phyloP scores from a whole-genome alignment of 345 rosid species.

The Psidium friedrichsthalianum region DNA sequence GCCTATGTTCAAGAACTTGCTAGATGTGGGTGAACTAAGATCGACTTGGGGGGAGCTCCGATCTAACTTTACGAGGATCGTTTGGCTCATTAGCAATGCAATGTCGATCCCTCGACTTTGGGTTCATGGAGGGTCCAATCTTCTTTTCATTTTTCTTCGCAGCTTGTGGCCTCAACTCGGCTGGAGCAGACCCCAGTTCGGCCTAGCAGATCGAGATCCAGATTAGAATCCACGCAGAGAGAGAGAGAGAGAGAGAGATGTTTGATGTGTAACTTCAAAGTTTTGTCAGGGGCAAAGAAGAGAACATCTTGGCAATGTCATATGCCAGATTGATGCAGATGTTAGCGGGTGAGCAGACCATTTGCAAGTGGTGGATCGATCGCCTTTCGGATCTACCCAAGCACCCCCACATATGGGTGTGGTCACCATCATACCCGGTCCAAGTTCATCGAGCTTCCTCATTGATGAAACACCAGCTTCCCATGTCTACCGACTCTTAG shows the following conservation, averaged over 20 bases:
- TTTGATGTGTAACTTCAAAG: neutral
- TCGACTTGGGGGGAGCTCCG: too few relatives aligned
- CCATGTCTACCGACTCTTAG: neutral
- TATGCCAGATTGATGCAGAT: neutral
- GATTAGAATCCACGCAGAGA: neutral
- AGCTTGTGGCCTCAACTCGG: neutral
- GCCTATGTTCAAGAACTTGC: too few relatives aligned
- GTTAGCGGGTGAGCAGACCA: neutral
- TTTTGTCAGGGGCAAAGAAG: neutral
- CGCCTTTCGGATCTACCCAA: neutral
- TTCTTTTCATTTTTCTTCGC: accelerated
- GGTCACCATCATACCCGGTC: neutral
- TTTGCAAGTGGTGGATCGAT: neutral
- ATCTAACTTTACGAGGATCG: too few relatives aligned
- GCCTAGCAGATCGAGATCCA: neutral
- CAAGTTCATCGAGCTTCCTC: neutral
- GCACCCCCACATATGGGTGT: neutral
- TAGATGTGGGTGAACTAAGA: too few relatives aligned
- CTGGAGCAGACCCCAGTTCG: accelerated
- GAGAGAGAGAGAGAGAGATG: neutral
- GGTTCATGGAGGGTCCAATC: neutral
- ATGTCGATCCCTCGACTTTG: neutral
- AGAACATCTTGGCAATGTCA: neutral
- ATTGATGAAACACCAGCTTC: neutral
- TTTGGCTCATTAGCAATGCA: too few relatives aligned